phyloP scores from a whole-genome alignment of 2,329 filamentous ascomycete genomes.

The Microthyrium microscopicum region DNA sequence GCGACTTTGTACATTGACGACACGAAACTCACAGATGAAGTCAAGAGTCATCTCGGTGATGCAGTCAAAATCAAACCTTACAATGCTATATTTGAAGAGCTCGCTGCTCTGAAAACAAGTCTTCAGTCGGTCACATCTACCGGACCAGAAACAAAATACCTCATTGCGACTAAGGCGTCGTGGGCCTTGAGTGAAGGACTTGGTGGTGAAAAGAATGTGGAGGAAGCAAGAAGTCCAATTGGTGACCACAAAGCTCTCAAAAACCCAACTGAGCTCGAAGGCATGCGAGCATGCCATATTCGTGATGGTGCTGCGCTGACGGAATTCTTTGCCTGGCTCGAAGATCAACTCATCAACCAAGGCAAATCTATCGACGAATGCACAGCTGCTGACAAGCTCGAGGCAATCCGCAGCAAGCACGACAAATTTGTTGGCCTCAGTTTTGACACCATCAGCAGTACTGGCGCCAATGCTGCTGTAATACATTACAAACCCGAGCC shows the following conservation, averaged over 20 bases:
- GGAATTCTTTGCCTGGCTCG: slow-evolving; percentile 93
- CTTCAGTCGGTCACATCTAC: no score
- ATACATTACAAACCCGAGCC: slow-evolving; percentile 91
- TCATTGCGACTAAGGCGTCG: slow-evolving; percentile 77
- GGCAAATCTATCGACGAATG: slow-evolving; percentile 70
- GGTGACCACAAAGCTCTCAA: slow-evolving; percentile 88
- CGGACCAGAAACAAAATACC: slow-evolving; percentile 47
- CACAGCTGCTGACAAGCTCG: slow-evolving; percentile 77
- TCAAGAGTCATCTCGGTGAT: slow-evolving; percentile 50
- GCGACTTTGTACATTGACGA: slow-evolving; percentile 75
- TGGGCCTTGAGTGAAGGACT: slow-evolving; percentile 83
- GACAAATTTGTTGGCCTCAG: slow-evolving; percentile 76
- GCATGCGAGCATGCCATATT: slow-evolving; percentile 88
- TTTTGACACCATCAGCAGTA: slow-evolving; percentile 92
- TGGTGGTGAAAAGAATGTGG: slow-evolving; percentile 70
- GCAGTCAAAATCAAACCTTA: slow-evolving; percentile 69
- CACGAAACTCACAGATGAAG: slow-evolving; percentile 55
- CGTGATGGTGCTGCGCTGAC: slow-evolving; percentile 81
- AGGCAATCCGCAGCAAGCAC: slow-evolving; percentile 50
- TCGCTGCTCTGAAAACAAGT: slow-evolving; percentile 41
- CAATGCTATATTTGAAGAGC: slow-evolving; percentile 61
- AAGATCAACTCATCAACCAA: slow-evolving; percentile 66
- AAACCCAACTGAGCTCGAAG: slow-evolving; percentile 73
- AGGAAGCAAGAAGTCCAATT: slow-evolving; percentile 75
- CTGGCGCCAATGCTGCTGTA: slow-evolving; percentile 77